Evolutionary conservation across 805 yeast species (phyloP), one percentile per base, ranked within the genome.

Genomic region (Hanseniaspora meyeri): DNA sequence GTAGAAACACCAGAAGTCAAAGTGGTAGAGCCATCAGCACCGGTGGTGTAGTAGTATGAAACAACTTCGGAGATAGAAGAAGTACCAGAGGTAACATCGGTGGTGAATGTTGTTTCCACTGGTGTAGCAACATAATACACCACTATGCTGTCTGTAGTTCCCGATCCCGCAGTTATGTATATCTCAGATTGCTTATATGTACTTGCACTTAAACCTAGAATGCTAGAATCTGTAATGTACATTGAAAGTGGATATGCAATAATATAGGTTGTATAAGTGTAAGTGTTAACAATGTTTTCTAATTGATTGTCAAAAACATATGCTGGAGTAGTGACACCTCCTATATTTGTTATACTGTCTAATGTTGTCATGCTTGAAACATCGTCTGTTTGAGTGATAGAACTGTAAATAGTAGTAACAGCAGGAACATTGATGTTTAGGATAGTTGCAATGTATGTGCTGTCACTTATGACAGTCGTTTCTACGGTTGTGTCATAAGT

Each of bases 1-100:
- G 11, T 29, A 16, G n/a, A 43, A 20, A 24, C 43, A 4, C 95
- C 40, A 47, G 37, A 47, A 31, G 50, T 34, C 40, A 47, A 34
- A 19, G 29, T 19, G 5, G 39, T 17, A 4, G 11, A 17, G 17
- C 50, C 50, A 17, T 46, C 49, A 32, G 39, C 8, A 46, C 37
- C 37, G 11, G 29, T 47, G 8, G 40, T 34, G 40, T 47, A 47
- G 50, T 47, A 47, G 17, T 32, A 47, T n/a, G 29, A 31, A 3
- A 32, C 36, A 9, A 32, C 36, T 11, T 32, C 36, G 27, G 27
- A 24, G 27, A 24, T 24, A 24, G 27, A 24, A 24, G 5, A 24
- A 24, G 27, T 24, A 5, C 27, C 27, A 24, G 27, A 24, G 27
- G 5, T 24, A 24, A 24, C 27, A 3, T 4, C 27, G 5, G 27